Base-by-base conservation (phyloP, 345 rosid species). In the thale cress (Arabidopsis thaliana) region DNA sequence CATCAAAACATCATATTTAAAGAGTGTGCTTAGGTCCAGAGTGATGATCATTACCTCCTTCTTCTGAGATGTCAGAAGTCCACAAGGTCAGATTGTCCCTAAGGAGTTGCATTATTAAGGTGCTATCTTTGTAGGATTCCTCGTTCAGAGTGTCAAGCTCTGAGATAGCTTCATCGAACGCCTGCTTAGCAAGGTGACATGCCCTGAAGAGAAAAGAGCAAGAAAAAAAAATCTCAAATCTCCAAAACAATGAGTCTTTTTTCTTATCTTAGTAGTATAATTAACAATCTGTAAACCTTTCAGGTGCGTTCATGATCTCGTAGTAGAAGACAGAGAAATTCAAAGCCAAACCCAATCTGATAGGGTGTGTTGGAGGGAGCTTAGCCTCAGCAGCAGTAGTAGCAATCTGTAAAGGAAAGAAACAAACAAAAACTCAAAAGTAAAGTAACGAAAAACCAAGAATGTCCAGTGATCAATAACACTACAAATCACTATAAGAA, bases 41-140 rank as follows among this genome's bases (percentile, higher is more conserved):
- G 44, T 13, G 25, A 79, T 13, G 25, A 79, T 38, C 16, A 50
- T 83, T 38, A 88, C 89, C 88, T 74, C 89, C 94, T 77, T 87
- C 89, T 71, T 89, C 94, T 0, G 87, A 82, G 68, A 87, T 84
- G 79, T 87, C 89, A 69, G 91, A 84, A 59, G 94, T 85, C 94
- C 94, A 89, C 64, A 89, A 77, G 70, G 89, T 84, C 66, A 89
- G 88, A 76, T 89, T 89, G 81, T 89, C 94, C 80, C 94, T 83
- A 33, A 87, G 74, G 48, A 89, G 91, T 61, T 87, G 94, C 94
- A 89, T 83, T 57, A 89, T 89, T 73, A 89, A 78, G 40, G 91
- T 89, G 85, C 91, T 89, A 57, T 89, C 94, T 59, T 89, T 89
- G 80, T 87, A 89, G 36, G 93, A 89, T 64, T 87, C 91, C 81